Evolutionary conservation across 768 basidiomycete genomes (phyloP), one percentile per base, ranked within the genome.

Genomic region (Gloeophyllum trabeum): DNA sequence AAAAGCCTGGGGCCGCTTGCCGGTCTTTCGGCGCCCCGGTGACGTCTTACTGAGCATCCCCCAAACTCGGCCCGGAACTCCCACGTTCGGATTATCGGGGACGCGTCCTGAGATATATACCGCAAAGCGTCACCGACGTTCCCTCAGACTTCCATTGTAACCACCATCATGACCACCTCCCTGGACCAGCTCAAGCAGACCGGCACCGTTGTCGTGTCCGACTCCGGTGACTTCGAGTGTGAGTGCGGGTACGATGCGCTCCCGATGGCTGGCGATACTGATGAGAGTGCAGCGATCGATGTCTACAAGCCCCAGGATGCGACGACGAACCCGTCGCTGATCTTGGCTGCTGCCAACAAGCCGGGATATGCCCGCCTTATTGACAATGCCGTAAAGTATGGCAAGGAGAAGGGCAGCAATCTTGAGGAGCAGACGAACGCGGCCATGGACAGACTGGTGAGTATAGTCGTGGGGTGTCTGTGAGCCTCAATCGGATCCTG

Each of bases 251-350:
- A 3, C 24, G 21, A 40, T 26, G 25, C 16, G 44, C 32, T 10
- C 36, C 49, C 34, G 36, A 46, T 35, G 24, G 21, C 36, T n/a
- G n/a, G 32, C 16, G 23, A 46, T 26, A 39, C 28, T 39, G 30
- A 55, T 61, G 32, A 58, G 49, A 44, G 48, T 53, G 49, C 61
- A 92, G 89, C 85, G 50, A 96, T 97, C 71, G 91, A 81, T 67
- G 81, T 73, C 48, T 97, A 94, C 81, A 93, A 96, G 69, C 94
- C 94, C 53, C 91, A 87, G 81, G 94, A 97, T 70, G 94, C 94
- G 18, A 98, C 96, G 35, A 99, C 96, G 50, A 99, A 98, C 71
- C 96, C 96, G 14, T 92, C 89, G 24, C 63, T 92, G 60, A 90
- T 98, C 60, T 71, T 99, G 57, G 88, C 89, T 22, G 96, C 94